These are phyloP conservation scores for Talaromyces pinophilus DNA, from an alignment of 2,329 filamentous ascomycete species.

Conservation along the genomic window DNA sequence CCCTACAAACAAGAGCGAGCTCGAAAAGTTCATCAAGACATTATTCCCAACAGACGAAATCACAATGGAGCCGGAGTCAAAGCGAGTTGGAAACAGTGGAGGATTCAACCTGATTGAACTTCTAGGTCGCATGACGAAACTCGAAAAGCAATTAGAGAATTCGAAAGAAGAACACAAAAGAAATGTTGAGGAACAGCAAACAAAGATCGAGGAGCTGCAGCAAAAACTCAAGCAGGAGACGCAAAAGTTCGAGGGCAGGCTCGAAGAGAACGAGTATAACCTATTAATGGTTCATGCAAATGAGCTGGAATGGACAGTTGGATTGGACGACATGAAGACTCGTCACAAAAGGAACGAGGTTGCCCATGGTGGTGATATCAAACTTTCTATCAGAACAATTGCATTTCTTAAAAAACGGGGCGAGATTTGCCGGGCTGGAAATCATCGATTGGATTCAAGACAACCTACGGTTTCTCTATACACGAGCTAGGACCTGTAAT, in stretches of 20 bases:
- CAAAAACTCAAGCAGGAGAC: background rate
- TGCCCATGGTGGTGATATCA: conserved; percentile 5
- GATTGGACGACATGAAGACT: background rate
- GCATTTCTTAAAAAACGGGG: background rate
- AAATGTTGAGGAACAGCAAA: background rate
- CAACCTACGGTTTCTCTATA: background rate
- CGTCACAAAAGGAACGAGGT: background rate
- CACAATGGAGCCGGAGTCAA: conserved; percentile 2
- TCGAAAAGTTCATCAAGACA: conserved; percentile 4
- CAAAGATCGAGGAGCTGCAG: background rate
- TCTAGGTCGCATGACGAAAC: background rate
- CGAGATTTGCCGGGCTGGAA: background rate
- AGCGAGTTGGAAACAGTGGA: conserved; percentile 6
- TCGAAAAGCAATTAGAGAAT: background rate
- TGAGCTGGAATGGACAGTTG: background rate
- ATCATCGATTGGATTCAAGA: conserved; percentile 13
- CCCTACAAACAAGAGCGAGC: conserved; percentile 12
- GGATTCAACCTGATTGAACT: conserved; percentile 1
- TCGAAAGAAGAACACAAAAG: background rate
- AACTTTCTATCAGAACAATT: background rate
- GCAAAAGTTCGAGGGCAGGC: background rate
- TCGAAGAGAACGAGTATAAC: background rate
- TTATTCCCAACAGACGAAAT: conserved; percentile 15
- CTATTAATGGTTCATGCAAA: conserved; percentile 2
- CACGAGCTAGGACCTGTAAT: background rate